Base-by-base conservation (phyloP, 75 land plant species). In the Cupressus sempervirens region DNA sequence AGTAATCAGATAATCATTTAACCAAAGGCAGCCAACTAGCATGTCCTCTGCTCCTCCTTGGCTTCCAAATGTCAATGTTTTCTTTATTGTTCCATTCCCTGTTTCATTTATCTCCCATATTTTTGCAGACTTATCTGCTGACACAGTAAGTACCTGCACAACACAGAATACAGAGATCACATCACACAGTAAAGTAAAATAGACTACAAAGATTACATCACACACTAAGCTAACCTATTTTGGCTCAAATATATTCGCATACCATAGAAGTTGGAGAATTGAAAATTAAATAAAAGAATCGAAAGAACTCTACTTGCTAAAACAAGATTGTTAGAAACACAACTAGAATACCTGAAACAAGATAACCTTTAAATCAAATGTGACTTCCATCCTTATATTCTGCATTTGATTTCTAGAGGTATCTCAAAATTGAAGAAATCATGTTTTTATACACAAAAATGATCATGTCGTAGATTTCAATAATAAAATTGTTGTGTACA, bases 11-110 rank as follows among this genome's bases (percentile, higher is more conserved):
- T 93, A 86, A 84, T 94, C 95, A 86, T 93, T 93, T 65, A 90
- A 90, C 99, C 99, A 98, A 20, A 98, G 92, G 80, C 99, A 96
- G 3, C 99, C 98, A 83, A 98, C 95, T 76, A 94, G 93, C 98
- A 96, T 96, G 82, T 96, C 99, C 11, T 95, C 98, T 36, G 91
- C 88, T 83, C 94, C 96, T 86, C 96, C 96, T 76, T 90, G 85
- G 20, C 90, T 92, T 76, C 93, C 88, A 85, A 88, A 89, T 23
- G 84, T 77, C 83, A 93, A 89, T 12, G 98, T 98, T 87, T 88
- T 93, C 10, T 83, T 90, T 82, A 94, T 91, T 53, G 85, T 93
- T 68, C 97, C 98, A 84, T 82, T 92, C 23, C 95, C 96, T 88
- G 91, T 92, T 58, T 91, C 94, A 84, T 89, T 62, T 32, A 98